These are phyloP conservation scores for Knoxia roxburghii DNA, from an alignment of 257 asterid species.

Conservation along the genomic window DNA sequence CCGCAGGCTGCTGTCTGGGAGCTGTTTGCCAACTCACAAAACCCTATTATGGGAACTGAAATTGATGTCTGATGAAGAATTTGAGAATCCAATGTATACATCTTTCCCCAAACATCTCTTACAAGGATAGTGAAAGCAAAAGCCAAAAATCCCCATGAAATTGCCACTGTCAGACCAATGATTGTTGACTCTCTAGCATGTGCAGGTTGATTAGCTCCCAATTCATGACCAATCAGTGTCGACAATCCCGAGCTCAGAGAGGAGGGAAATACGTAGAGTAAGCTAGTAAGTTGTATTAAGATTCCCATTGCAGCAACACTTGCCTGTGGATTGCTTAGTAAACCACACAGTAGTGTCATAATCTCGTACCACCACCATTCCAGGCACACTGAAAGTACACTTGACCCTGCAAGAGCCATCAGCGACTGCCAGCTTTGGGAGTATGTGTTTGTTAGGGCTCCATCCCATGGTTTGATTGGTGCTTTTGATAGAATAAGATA, in stretches of 20 bases:
- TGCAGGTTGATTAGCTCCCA: background rate
- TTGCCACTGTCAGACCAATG: background rate
- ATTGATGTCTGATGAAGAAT: slow-evolving; percentile 40
- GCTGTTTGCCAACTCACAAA: slow-evolving; percentile 47
- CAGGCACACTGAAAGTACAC: background rate
- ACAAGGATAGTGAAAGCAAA: slow-evolving; percentile 29
- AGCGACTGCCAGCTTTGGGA: background rate
- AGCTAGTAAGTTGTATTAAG: background rate
- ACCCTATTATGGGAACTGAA: slow-evolving; percentile 46
- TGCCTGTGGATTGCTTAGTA: background rate
- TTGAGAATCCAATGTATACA: slow-evolving; percentile 33
- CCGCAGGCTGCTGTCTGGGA: slow-evolving; percentile 50
- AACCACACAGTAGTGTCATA: background rate
- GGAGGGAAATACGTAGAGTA: background rate
- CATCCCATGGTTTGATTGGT: background rate
- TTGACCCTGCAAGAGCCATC: background rate
- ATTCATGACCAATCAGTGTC: background rate
- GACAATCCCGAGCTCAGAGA: background rate
- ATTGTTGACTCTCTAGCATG: background rate
- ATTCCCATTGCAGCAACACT: background rate
- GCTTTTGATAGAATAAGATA: background rate
- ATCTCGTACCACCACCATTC: background rate
- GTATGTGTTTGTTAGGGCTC: background rate
- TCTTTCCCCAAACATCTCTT: slow-evolving; percentile 42
- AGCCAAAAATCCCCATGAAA: slow-evolving; percentile 43